Percentiles rank a stretch among this genome's conserved stretches.
Conservation (phyloP, 768 basidiomycete species). For the Solioccasus polychromus region DNA sequence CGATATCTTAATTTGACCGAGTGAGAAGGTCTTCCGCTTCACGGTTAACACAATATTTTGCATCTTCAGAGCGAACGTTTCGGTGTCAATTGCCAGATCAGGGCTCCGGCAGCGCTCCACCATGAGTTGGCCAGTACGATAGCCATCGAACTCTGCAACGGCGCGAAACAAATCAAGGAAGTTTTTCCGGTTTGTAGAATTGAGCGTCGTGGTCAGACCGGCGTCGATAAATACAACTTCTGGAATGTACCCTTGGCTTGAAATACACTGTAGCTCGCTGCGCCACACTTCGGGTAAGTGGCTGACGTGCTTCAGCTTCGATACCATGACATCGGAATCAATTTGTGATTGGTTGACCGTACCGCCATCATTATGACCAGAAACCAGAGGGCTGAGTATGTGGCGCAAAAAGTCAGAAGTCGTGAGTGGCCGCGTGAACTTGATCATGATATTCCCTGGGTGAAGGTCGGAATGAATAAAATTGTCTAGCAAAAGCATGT, state of each 20-base stretch:
- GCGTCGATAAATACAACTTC: slow-evolving; percentile 97
- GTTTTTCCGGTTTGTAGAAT: slow-evolving; percentile 79
- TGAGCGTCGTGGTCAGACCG: slow-evolving; percentile 87
- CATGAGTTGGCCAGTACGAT: slow-evolving; percentile 93
- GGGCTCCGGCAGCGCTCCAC: slow-evolving; percentile 91
- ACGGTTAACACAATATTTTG: slow-evolving; percentile 92
- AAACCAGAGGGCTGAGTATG: slow-evolving; percentile 55
- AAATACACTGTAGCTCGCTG: slow-evolving; percentile 58
- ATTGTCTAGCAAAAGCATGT: slow-evolving; percentile 97
- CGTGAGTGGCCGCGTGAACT: slow-evolving; percentile 84
- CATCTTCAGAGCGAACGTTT: slow-evolving; percentile 97
- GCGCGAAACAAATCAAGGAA: slow-evolving; percentile 97
- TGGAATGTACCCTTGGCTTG: slow-evolving; percentile 77
- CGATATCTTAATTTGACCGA: slow-evolving; percentile 95
- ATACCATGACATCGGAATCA: slow-evolving; percentile 63
- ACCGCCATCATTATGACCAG: slow-evolving; percentile 28
- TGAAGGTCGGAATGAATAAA: slow-evolving; percentile 93
- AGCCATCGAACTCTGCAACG: slow-evolving; percentile 95
- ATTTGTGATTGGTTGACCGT: slow-evolving; percentile 26
- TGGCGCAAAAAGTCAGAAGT: slow-evolving; percentile 62
- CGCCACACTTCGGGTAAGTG: slow-evolving; percentile 67
- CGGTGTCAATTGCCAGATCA: slow-evolving; percentile 83
- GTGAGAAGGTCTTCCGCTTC: slow-evolving; percentile 94
- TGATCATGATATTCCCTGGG: slow-evolving; percentile 97
- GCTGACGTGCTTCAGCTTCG: slow-evolving; percentile 60